A percentile compares a stretch with the other conserved stretches of the same genome.
Evolutionary conservation across 2,329 filamentous ascomycete species (phyloP).

Genomic region (Cytospora piceicola): DNA sequence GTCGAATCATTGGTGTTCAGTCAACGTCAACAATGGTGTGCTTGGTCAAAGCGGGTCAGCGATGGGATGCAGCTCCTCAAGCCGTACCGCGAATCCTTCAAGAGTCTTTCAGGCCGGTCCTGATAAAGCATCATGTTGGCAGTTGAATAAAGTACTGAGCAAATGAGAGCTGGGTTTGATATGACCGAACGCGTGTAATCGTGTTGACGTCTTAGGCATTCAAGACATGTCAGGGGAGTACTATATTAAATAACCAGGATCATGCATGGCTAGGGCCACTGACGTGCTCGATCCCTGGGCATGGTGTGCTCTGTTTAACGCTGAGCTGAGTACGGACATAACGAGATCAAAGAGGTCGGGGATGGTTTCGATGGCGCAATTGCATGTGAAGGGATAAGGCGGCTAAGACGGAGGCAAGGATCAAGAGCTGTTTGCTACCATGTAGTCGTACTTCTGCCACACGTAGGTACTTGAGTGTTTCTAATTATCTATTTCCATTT

Average conservation of each 20-base stretch:
- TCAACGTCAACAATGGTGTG: background rate
- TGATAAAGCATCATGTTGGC: background rate
- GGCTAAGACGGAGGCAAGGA: no score
- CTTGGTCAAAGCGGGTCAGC: background rate
- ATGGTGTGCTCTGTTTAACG: constrained; percentile 13
- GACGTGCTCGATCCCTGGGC: constrained; percentile 17
- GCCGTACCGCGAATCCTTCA: background rate
- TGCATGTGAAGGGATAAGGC: no score
- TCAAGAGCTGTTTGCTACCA: no score
- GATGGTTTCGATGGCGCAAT: no score
- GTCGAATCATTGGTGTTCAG: no score
- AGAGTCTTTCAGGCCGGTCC: background rate
- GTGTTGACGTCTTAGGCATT: no score
- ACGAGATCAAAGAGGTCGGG: background rate
- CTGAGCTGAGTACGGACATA: background rate
- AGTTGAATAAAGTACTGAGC: background rate
- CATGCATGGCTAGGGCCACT: background rate
- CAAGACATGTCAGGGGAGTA: background rate
- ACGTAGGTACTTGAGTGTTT: no score
- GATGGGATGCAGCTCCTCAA: background rate
- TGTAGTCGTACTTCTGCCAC: no score
- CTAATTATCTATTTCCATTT: no score
- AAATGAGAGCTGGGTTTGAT: background rate
- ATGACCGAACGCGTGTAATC: background rate
- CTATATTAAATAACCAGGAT: background rate